Conservation (phyloP, 139 green algal genomes). For the Closterium sp. region DNA sequence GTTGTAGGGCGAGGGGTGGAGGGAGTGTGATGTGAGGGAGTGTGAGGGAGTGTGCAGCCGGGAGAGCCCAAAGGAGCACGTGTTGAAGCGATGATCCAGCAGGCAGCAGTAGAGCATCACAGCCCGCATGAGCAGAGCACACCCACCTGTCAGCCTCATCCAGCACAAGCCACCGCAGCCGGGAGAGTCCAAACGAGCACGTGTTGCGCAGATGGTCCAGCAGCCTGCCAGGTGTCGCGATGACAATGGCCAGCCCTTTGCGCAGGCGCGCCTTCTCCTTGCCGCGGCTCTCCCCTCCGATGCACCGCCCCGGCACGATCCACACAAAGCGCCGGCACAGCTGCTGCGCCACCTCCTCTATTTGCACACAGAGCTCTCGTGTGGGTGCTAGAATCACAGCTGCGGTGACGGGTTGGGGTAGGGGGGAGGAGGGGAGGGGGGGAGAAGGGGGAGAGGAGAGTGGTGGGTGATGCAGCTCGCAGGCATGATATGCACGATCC, state of each 20-base stretch:
- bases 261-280: constrained; percentile 93
- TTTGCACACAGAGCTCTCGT: constrained; percentile 83
- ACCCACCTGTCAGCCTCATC: constrained; percentile 73
- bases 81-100: too few relatives aligned
- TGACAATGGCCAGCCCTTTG: constrained; percentile 73
- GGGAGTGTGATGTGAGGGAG: too few relatives aligned
- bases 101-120: too few relatives aligned
- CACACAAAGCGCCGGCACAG: constrained; percentile 50
- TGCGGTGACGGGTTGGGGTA: constrained; percentile 8
- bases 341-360: constrained; percentile 52
- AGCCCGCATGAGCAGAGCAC: too few relatives aligned
- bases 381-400: constrained; percentile 82
- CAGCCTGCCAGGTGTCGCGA: constrained; percentile 84
- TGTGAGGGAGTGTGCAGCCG: not conserved
- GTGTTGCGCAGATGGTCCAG: constrained; percentile 93
- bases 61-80: not conserved
- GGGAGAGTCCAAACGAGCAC: constrained; percentile 56
- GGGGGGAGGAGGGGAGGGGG: not conserved
- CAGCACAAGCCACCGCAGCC: constrained; percentile 83
- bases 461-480: too few relatives aligned
- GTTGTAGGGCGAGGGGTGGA: too few relatives aligned
- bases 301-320: constrained; percentile 60
- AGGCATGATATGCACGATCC: constrained; percentile 44
- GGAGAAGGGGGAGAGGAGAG: not conserved
- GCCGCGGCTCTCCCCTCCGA: constrained; percentile 82